Base-by-base conservation (phyloP, 768 basidiomycete species). In the Lepiota venenata region DNA sequence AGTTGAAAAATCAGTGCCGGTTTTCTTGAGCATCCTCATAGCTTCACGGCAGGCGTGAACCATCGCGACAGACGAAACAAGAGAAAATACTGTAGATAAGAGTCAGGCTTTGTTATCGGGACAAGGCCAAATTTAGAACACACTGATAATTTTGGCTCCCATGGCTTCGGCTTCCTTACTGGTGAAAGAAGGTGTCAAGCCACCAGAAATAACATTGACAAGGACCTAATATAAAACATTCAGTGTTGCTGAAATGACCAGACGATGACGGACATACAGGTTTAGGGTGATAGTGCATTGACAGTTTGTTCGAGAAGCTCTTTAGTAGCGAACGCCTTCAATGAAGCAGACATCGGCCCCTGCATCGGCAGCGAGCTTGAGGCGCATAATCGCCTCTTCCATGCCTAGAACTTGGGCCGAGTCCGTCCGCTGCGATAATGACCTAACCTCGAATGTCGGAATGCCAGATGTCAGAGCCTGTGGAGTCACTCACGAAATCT, bases 311-410 rank as follows among this genome's bases (percentile, higher is more conserved):
- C 74, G 14, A 89, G 75, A 20, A 86, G 78, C 42, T 86, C 82
- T 43, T 82, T 76, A 1, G 81, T 85, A n/a, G 66, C 81, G 81
- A 25, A 89, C 87, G 39, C 88, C 88, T 65, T 90, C 88, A 35
- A 89, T 88, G 69, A 91, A 91, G 66, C 87, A 89, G 11, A 87
- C 87, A 61, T 91, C 88, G 0, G 88, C 88, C 27, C 88, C 88
- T 9, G 79, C 84, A 55, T 84, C 84, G 0, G 85, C 79, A 8
- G 88, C 88, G 18, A 89, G 76, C 65, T 84, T 81, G 55, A 90
- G 72, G 25, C 88, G 80, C 8, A 62, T 68, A 47, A 88, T 52
- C 0, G 87, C 87, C 68, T 89, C 88, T 21, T 89, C 86, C 86
- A 88, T 88, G 25, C 87, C 88, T 25, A 87, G 74, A 6, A 85